phyloP scores from a whole-genome alignment of 1,284 basidiomycete genomes.

The Golubevia pallescens region DNA sequence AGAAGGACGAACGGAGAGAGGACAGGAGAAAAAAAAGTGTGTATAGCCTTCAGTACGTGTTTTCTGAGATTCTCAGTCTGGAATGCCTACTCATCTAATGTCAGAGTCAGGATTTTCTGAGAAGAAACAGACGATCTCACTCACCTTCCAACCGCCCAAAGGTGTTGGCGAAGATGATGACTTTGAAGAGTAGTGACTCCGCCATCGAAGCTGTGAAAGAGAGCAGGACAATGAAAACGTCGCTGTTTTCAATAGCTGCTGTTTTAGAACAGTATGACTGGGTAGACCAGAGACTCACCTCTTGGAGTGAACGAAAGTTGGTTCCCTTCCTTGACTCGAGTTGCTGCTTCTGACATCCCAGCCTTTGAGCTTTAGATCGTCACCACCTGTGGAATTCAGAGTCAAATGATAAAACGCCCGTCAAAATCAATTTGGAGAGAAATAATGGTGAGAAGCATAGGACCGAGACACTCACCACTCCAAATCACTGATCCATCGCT shows the following conservation, averaged over 20 bases:
- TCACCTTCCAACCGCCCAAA: constrained; percentile 89
- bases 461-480: not conserved
- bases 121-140: constrained; percentile 14
- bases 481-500: constrained; percentile 59
- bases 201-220: constrained; percentile 76
- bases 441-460: constrained; percentile 5
- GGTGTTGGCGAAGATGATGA: constrained; percentile 78
- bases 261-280: too few relatives aligned
- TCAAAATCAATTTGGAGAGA: not conserved
- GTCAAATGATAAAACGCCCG: not conserved
- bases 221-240: not conserved
- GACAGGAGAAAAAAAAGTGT: not conserved
- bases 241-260: not conserved
- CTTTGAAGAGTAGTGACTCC: constrained; percentile 91
- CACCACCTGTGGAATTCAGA: constrained; percentile 91
- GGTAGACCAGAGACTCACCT: constrained; percentile 67
- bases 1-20: not conserved
- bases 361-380: constrained; percentile 85
- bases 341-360: constrained; percentile 75
- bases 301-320: constrained; percentile 75
- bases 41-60: not conserved
- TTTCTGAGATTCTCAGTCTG: not conserved
- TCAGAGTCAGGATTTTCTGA: too few relatives aligned
- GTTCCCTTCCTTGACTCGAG: constrained; percentile 42
- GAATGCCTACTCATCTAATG: too few relatives aligned